Evolutionary conservation across 2,329 filamentous ascomycete species (phyloP), one percentile per base, ranked within the genome.

Genomic region (Chrysoporthe deuterocubensis): DNA sequence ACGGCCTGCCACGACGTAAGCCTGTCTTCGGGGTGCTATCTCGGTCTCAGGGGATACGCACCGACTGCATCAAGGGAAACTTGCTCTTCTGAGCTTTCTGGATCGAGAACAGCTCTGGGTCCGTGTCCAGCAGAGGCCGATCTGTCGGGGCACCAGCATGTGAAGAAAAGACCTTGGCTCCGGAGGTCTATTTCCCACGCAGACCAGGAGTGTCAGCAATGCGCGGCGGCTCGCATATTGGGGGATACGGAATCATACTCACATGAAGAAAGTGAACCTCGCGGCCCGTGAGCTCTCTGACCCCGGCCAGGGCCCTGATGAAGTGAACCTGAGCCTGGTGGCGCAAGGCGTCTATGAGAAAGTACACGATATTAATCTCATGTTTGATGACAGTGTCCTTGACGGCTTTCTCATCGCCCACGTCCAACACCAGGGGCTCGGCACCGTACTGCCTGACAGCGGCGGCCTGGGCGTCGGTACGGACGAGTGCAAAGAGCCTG

Each of bases 161-260:
- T 40, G 75, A 78, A 16, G 82, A 84, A 72, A 87, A 86, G 3
- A 83, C 71, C 74, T 87, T 87, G 34, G 84, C 84, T 0, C 85
- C 85, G 2, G 75, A 80, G 0, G 84, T 86, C 77, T 82, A 59
- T 11, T 21, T 32, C 9, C 37, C 16, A 21, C 4, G 14, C 34
- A 9, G 46, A 11, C 43, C 21, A 46, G 37, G 37, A 52, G 11
- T 9, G 14, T 57, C 9, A 62, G 18, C 40, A 43, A 14, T 37
- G 1, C 7, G 46, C 42, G 13, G 1, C 26, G 13, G 2, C 34
- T 40, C 4, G 1, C 26, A 40, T 18, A n/a, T 54, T 26, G 34
- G 14, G 6, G 14, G 37, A 7, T 18, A 37, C 32, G 13, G 11
- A 34, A 11, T 4, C 9, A 40, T 43, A 70, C 75, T 43, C 62